Base-by-base conservation (phyloP, 768 basidiomycete species). In the Rhodotorula diobovata region DNA sequence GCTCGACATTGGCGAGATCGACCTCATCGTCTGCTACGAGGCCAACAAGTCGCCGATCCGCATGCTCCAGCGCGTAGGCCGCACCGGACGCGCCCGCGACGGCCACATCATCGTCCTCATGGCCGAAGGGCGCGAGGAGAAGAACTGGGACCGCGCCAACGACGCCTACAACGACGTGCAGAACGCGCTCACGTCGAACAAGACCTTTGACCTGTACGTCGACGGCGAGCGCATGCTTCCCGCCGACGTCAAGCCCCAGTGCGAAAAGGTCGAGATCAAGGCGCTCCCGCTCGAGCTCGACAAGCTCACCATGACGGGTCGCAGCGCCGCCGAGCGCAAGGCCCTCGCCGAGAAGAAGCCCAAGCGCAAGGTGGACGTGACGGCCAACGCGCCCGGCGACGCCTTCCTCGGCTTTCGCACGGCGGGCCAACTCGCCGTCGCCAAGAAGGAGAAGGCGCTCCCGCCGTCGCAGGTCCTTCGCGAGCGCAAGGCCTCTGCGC, bases 1-100 rank as follows among this genome's bases (percentile, higher is more conserved):
- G 67, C 84, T 99, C 28, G 96, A 99, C 80, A 99, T 99, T 66
- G 96, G 96, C 43, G 94, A 96, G 79, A 89, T 99, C 25, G 96
- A 99, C 79, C 84, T 93, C 78, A 95, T 97, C 66, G 83, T 97
- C 59, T 97, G 94, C 77, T 99, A 98, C 79, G 96, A 99, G 75
- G 88, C 93, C 35, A 91, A 94, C 77, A 96, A 95, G 82, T 91
- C 91, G 1, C 90, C 94, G 2, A 93, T 97, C 72, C 91, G 94
- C 67, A 93, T 96, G 90, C 86, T 99, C 30, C 96, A 99, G 86
- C 89, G 96, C 30, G 86, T 95, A 62, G 96, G 96, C 60, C 86
- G 96, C 64, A 97, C 96, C 0, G 96, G 96, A 21, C 90, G 96
- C 58, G 93, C 93, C 80, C 87, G 91, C 46, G 86, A 87, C 56